phyloP scores from a whole-genome alignment of 2,329 filamentous ascomycete species.

The Epicoccum sorghinum region DNA sequence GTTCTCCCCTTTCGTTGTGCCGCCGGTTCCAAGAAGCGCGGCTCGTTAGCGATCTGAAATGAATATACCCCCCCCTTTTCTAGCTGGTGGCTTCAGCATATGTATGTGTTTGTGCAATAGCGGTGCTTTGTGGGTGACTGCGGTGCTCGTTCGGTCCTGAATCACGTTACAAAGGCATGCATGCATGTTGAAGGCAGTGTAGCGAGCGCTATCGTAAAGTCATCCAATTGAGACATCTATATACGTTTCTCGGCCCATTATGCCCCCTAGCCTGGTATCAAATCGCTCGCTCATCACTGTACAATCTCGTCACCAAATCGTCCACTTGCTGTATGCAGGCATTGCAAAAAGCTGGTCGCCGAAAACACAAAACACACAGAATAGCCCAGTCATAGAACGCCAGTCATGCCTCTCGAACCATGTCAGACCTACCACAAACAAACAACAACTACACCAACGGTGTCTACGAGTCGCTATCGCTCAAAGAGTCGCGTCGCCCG shows the following conservation, averaged over 20 bases:
- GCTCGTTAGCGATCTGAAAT: constrained; percentile 11
- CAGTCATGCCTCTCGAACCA: constrained; percentile 4
- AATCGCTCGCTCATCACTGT: constrained; percentile 1
- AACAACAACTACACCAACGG: background rate
- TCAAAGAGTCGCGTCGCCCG: constrained; percentile 59
- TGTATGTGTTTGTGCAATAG: no score
- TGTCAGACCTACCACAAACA: no score
- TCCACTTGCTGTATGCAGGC: no score
- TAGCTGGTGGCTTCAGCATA: background rate
- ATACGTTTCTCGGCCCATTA: constrained; percentile 6
- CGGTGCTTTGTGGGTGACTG: no score
- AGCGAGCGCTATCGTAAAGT: background rate
- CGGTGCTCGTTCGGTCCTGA: no score
- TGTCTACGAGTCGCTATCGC: constrained; percentile 55
- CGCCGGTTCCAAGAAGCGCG: constrained; percentile 1
- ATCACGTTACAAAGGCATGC: no score
- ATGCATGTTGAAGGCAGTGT: no score
- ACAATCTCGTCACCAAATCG: background rate
- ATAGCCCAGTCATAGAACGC: constrained; percentile 2
- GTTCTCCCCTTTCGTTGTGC: background rate
- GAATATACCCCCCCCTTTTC: constrained; percentile 14
- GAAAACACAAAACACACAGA: no score
- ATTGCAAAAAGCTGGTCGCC: background rate
- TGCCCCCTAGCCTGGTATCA: constrained; percentile 6
- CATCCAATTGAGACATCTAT: constrained; percentile 11